phyloP scores from a whole-genome alignment of 106 monocot genomes.

The Dendrobium chrysotoxum region DNA sequence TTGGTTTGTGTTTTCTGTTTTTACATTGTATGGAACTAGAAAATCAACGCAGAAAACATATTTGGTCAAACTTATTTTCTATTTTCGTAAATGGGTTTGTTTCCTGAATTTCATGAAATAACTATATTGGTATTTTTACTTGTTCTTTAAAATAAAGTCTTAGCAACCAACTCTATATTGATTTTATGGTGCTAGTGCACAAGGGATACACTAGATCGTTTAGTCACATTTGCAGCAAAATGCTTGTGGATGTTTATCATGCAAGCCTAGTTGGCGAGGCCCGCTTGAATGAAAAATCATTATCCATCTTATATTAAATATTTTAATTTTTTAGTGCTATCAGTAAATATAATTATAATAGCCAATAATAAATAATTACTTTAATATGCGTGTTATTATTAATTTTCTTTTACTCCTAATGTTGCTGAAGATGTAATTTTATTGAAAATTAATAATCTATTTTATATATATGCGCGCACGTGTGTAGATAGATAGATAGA shows the following conservation, averaged over 20 bases:
- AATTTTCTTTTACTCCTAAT: not conserved
- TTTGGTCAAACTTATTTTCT: not conserved
- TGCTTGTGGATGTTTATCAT: not conserved
- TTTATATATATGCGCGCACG: not conserved
- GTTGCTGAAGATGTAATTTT: not conserved
- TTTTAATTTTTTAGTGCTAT: not conserved
- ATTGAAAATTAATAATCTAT: not conserved
- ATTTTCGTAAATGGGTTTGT: not conserved
- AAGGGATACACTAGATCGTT: not conserved
- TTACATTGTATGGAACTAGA: not conserved
- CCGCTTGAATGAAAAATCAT: not conserved
- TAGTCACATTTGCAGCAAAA: not conserved
- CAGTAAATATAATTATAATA: conserved; percentile 1
- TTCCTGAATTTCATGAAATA: not conserved
- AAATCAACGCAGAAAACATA: not conserved
- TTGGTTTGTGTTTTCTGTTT: not conserved
- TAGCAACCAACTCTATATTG: not conserved
- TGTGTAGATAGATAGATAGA: no score
- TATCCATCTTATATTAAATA: not conserved
- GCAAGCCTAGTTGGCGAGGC: not conserved
- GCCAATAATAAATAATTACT: not conserved
- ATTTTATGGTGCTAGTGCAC: not conserved
- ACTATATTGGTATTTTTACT: not conserved
- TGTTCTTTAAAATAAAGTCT: not conserved
- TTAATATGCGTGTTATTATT: not conserved